Percentiles rank a stretch among this genome's conserved stretches.
phyloP scores from a whole-genome alignment of 306 rosid genomes.

The Sophora flavescens region DNA sequence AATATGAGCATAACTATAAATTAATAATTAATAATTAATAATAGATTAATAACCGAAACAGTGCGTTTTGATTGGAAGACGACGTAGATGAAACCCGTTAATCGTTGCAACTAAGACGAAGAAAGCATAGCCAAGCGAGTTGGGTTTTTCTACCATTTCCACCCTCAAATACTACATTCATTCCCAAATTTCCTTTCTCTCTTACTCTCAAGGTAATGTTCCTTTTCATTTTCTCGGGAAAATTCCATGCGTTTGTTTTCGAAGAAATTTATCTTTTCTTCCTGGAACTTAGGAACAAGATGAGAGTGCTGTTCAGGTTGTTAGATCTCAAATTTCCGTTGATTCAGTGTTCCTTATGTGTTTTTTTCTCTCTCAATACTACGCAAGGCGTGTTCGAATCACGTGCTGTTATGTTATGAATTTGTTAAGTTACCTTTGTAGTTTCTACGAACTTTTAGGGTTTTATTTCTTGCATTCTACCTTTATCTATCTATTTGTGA shows the following conservation, averaged over 20 bases:
- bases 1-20: too few species aligned
- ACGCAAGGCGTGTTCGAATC: background rate
- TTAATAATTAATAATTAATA: constrained; percentile 3
- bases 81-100: constrained; percentile 31
- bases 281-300: constrained; percentile 15
- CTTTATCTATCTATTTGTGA: too few species aligned
- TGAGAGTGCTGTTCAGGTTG: constrained; percentile 22
- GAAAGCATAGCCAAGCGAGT: constrained; percentile 27
- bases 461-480: constrained; percentile 21
- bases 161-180: too few species aligned
- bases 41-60: constrained; percentile 34
- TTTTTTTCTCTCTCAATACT: background rate
- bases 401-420: background rate
- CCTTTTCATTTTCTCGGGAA: constrained; percentile 5
- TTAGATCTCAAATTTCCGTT: constrained; percentile 31
- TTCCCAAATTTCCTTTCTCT: constrained; percentile 16
- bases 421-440: background rate
- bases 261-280: constrained; percentile 1
- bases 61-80: constrained; percentile 48
- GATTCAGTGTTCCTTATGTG: background rate
- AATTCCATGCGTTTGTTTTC: constrained; percentile 2
- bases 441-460: constrained; percentile 48
- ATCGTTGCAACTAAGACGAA: background rate
- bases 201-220: background rate
- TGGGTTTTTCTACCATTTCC: constrained; percentile 33